phyloP scores from a whole-genome alignment of 495 filamentous ascomycete species.

The Daldinia loculata region DNA sequence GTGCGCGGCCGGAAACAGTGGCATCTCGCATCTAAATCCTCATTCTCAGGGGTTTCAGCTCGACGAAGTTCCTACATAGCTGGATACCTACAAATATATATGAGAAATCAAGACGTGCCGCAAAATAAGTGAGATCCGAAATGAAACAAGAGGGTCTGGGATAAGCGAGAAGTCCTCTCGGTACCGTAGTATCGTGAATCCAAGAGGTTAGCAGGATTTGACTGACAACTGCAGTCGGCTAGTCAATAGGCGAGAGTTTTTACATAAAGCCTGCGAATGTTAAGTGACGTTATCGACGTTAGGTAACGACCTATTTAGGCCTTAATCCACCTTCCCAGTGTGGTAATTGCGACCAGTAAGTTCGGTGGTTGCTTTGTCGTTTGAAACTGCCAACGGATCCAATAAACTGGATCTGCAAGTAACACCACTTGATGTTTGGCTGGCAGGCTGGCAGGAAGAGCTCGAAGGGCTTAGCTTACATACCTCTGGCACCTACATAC shows the following conservation, averaged over 20 bases:
- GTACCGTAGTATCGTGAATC: conserved; percentile 8
- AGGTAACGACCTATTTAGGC: conserved; percentile 1
- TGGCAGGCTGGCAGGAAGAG: not conserved
- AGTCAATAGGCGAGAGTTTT: conserved; percentile 16
- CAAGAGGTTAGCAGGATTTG: conserved; percentile 20
- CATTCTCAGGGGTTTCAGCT: not conserved
- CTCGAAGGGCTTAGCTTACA: conserved; percentile 4
- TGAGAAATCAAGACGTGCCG: conserved; percentile 15
- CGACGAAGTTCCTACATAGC: not conserved
- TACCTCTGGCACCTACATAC: no score
- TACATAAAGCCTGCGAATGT: not conserved
- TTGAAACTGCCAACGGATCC: conserved; percentile 35
- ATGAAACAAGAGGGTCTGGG: conserved; percentile 28
- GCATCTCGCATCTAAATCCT: conserved; percentile 18
- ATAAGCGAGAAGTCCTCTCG: conserved; percentile 2
- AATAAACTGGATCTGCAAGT: conserved; percentile 3
- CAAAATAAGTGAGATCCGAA: conserved; percentile 20
- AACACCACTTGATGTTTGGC: not conserved
- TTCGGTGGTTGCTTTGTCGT: conserved; percentile 17
- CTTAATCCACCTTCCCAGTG: conserved; percentile 29
- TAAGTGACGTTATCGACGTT: not conserved
- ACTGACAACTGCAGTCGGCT: not conserved
- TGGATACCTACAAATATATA: conserved; percentile 1
- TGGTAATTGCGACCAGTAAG: conserved; percentile 18
- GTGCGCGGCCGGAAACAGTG: conserved; percentile 3